Base-by-base conservation (phyloP, 331 rosid genomes). In the Phaseolus coccineus region DNA sequence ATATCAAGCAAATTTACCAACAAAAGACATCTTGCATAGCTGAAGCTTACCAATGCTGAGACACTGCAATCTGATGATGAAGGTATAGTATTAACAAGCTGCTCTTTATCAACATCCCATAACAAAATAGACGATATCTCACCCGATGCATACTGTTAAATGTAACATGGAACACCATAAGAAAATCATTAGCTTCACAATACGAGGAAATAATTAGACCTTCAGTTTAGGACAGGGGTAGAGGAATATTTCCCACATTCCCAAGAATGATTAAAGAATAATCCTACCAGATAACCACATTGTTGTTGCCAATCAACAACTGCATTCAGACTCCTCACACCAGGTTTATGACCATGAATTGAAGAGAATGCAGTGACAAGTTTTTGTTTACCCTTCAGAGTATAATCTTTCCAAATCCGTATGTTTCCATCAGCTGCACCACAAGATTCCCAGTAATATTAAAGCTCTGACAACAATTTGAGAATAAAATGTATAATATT, bases 271-370 rank as follows among this genome's bases (percentile, higher is more conserved):
- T 33, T 51, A 56, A 22, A 77, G 55, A 75, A 39, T 37, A 80
- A 71, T 14, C 35, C 44, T 74, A 96, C 99, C 96, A 96, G 90
- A 87, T 93, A 96, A 44, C 99, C 98, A 47, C 91, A 84, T 69
- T 91, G 99, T 66, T 96, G 99, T 76, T 96, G 99, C 99, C 99
- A 96, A 87, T 96, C 99, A 73, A 96, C 99, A 81, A 91, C 96
- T 67, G 96, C 94, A 71, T 96, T 93, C 88, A 85, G 80, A 85
- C 89, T 82, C 83, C 95, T 90, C 79, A 87, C 88, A 10, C 96
- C 98, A 73, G 96, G 98, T 80, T 90, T 93, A 84, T 93, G 94
- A 73, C 92, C 96, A 80, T 89, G 94, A 76, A 96, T 89, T 75
- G 99, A 89, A 80, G 98, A 87, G 87, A 96, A 91, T 37, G 99